These are phyloP conservation scores for Colletotrichum agaves DNA, from an alignment of 2,329 filamentous ascomycete species.

Conservation along the genomic window DNA sequence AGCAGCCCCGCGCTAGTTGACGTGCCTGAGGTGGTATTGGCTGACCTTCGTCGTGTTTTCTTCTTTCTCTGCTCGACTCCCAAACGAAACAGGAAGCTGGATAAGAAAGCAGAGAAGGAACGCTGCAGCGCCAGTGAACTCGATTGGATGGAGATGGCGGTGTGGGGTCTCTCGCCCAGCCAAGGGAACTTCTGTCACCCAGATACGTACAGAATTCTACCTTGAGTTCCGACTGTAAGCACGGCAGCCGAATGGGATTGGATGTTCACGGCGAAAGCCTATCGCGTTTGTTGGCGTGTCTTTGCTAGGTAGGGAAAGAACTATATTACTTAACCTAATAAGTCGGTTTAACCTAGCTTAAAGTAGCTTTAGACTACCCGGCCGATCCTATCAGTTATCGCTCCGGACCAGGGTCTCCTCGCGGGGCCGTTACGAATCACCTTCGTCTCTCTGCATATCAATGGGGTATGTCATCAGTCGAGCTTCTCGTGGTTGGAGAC, in stretches of 20 bases:
- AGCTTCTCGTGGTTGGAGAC: slow-evolving; percentile 18
- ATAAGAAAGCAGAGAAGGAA: slow-evolving; percentile 1
- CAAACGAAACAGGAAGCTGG: slow-evolving; percentile 37
- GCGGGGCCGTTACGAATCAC: slow-evolving; percentile 28
- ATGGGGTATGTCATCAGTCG: slow-evolving; percentile 15
- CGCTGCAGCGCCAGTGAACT: neutral
- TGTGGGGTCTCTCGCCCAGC: slow-evolving; percentile 12
- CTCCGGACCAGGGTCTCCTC: slow-evolving; percentile 2
- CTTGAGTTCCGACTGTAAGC: neutral
- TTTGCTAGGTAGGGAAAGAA: neutral
- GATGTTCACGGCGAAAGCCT: neutral
- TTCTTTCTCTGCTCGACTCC: neutral
- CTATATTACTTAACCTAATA: neutral
- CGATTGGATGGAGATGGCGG: slow-evolving; percentile 15
- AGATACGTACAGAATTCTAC: no score
- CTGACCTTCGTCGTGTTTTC: neutral
- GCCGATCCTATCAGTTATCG: slow-evolving; percentile 33
- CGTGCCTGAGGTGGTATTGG: neutral
- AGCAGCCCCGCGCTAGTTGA: neutral
- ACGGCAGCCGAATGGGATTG: neutral
- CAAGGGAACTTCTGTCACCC: slow-evolving; percentile 8
- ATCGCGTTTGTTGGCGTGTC: neutral
- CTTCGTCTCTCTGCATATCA: slow-evolving; percentile 8
- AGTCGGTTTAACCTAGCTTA: neutral
- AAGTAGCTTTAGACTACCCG: neutral